Evolutionary conservation across 805 yeast genomes (phyloP).

Genomic region (Ogataea trehalophila): DNA sequence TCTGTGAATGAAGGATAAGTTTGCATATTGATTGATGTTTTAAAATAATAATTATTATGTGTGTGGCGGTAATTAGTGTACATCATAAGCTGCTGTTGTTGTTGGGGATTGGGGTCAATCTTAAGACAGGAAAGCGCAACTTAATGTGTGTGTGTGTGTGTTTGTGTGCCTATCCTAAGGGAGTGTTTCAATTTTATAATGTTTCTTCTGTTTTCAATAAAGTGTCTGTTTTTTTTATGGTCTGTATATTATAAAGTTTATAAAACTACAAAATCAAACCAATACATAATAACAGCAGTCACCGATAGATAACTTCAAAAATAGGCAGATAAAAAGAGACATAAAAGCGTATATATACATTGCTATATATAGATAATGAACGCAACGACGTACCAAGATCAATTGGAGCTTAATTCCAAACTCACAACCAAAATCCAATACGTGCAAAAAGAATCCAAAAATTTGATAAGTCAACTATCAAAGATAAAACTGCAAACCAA

Average conservation of each 20-base stretch:
- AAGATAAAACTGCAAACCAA: slow-evolving; percentile 23
- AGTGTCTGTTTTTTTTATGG: no score
- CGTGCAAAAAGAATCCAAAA: slow-evolving; percentile 25
- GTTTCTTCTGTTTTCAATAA: no score
- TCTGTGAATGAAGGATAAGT: no score
- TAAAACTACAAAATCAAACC: neutral
- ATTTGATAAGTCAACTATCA: slow-evolving; percentile 21
- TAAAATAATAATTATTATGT: no score
- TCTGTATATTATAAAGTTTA: neutral
- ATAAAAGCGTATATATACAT: neutral
- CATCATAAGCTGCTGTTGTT: no score
- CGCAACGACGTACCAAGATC: slow-evolving; percentile 16
- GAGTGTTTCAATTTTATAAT: no score
- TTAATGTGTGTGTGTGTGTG: no score
- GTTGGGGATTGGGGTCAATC: no score
- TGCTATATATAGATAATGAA: neutral
- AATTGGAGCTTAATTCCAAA: slow-evolving; percentile 19
- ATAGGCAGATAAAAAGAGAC: no score
- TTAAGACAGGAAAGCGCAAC: no score
- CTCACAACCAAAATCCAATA: slow-evolving; percentile 18
- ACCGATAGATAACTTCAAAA: neutral
- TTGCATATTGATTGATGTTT: no score
- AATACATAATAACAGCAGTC: neutral
- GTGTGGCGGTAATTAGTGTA: neutral
- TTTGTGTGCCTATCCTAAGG: no score